Conservation (phyloP, 805 yeast species). For the Cyberlindnera amylophila region DNA sequence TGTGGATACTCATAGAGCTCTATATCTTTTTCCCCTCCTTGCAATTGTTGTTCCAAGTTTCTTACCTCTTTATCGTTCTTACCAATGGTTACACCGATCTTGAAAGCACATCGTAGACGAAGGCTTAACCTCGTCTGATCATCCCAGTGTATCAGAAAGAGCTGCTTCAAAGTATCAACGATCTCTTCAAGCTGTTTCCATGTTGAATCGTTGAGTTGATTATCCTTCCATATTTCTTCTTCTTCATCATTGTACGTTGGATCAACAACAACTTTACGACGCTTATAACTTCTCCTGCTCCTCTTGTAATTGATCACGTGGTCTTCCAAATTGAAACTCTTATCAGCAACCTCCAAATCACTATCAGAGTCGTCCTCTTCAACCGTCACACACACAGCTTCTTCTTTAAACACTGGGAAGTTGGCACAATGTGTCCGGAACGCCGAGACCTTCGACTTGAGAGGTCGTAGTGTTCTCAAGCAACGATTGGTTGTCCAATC, state of each 20-base stretch:
- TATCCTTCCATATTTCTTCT: not conserved
- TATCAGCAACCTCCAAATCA: conserved; percentile 2
- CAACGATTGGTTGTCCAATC: conserved; percentile 11
- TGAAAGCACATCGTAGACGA: conserved; percentile 5
- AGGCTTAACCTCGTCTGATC: not conserved
- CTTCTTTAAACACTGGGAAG: not conserved
- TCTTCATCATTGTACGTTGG: conserved; percentile 1
- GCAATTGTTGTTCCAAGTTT: conserved; percentile 4
- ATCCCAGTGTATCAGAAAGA: conserved; percentile 1
- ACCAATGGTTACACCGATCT: conserved; percentile 4
- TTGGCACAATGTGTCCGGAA: conserved; percentile 3
- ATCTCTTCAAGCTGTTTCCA: not conserved
- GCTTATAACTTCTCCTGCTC: conserved; percentile 4
- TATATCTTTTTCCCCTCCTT: not conserved
- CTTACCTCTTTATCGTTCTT: conserved; percentile 7
- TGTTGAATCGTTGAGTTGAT: not conserved
- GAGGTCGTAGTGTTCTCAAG: conserved; percentile 14
- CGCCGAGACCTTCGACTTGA: conserved; percentile 14
- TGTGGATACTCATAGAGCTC: conserved; percentile 11
- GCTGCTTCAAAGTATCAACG: not conserved
- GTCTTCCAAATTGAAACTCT: conserved; percentile 10
- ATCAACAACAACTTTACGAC: conserved; percentile 1
- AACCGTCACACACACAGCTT: not conserved
- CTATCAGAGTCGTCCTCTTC: conserved; percentile 1
- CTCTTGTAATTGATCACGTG: conserved; percentile 5